Conservation (phyloP, 148 eudicot genomes). For the Arctostaphylos glauca region DNA sequence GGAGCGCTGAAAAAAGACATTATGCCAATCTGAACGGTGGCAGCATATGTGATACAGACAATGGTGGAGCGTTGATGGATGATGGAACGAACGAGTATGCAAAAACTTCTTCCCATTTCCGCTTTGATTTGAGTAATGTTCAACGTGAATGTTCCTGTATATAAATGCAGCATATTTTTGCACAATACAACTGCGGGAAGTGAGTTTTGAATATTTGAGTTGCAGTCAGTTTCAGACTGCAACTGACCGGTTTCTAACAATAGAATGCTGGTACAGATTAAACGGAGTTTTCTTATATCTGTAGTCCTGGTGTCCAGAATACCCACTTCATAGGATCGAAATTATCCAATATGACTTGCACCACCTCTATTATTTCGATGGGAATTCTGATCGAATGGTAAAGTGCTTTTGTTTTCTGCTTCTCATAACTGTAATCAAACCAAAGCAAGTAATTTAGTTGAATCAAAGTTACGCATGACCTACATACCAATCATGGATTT, state of each 20-base stretch:
- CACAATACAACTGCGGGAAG: neutral
- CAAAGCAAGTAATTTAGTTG: neutral
- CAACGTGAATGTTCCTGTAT: neutral
- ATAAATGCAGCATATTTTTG: neutral
- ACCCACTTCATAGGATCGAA: neutral
- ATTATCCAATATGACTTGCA: neutral
- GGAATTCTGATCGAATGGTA: neutral
- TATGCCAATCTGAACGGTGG: slow-evolving; percentile 37
- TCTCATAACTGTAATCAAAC: neutral
- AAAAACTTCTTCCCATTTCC: neutral
- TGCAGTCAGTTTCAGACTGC: neutral
- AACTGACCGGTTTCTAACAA: slow-evolving; percentile 4
- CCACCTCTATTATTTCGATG: neutral
- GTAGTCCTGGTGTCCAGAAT: neutral
- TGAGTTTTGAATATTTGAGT: neutral
- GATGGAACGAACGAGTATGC: slow-evolving; percentile 62
- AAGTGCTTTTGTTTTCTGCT: neutral
- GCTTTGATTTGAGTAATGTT: neutral
- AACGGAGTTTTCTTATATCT: neutral
- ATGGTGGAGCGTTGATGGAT: slow-evolving; percentile 36
- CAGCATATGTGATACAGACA: slow-evolving; percentile 41
- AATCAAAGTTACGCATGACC: neutral
- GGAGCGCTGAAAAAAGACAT: slow-evolving; percentile 80
- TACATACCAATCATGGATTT: neutral
- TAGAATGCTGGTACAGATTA: neutral